These are phyloP conservation scores for Mrakia gelida DNA, from an alignment of 768 basidiomycete species.

Conservation along the genomic window DNA sequence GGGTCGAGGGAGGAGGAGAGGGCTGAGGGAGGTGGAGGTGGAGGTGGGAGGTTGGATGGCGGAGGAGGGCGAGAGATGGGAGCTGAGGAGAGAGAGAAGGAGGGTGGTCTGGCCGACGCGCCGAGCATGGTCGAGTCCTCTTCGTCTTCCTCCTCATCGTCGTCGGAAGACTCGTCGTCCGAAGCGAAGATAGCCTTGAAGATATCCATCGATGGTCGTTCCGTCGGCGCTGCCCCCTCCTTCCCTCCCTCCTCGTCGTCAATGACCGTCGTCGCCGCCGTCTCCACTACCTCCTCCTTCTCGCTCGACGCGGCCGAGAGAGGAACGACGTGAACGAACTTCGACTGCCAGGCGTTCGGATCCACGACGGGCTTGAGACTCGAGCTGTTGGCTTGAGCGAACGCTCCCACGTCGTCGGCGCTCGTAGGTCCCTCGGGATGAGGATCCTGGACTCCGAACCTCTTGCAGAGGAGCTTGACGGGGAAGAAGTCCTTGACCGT, in stretches of 20 bases:
- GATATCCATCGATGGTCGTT: conserved; percentile 80
- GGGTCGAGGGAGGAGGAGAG: conserved; percentile 37
- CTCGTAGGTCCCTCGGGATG: conserved; percentile 52
- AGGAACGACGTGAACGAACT: conserved; percentile 28
- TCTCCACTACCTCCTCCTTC: not conserved
- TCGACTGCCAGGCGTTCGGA: conserved; percentile 33
- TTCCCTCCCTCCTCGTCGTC: not conserved
- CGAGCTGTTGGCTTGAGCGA: not conserved
- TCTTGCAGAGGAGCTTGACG: conserved; percentile 78
- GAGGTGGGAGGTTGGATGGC: conserved; percentile 25
- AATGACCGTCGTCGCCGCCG: conserved; percentile 16
- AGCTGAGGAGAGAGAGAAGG: conserved; percentile 33
- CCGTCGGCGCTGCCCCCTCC: conserved; percentile 15
- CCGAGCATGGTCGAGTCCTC: not conserved
- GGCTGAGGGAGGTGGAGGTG: conserved; percentile 32
- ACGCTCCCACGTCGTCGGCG: conserved; percentile 26
- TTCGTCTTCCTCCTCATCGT: conserved; percentile 1
- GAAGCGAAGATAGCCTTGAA: conserved; percentile 88
- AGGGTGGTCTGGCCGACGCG: not conserved
- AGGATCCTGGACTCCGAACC: conserved; percentile 88
- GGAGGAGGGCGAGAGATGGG: conserved; percentile 9
- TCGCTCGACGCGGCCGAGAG: not conserved
- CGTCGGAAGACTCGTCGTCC: conserved; percentile 25
- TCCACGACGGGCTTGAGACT: conserved; percentile 15
- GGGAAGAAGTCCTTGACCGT: conserved; percentile 73